Percentiles rank a stretch among this genome's conserved stretches.
Evolutionary conservation across 1,284 basidiomycete genomes (phyloP).

Genomic region (Anthracocystis walkeri): DNA sequence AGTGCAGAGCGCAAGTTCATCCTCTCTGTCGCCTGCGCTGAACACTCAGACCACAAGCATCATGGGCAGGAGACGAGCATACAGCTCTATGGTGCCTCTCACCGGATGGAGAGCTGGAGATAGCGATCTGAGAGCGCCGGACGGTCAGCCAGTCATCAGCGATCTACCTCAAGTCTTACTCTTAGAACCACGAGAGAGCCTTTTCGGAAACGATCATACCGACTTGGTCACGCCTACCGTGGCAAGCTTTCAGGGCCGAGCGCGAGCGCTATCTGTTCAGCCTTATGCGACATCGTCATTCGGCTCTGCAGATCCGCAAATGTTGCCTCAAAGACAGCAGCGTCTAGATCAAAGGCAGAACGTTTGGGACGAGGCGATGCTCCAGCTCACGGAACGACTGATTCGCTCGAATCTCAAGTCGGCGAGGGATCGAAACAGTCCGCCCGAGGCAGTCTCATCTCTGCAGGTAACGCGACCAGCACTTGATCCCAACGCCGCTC

Average conservation of each 20-base stretch:
- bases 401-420: not conserved
- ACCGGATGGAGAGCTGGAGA: slow-evolving; percentile 36
- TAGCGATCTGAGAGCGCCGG: not conserved
- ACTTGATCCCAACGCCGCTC: not conserved
- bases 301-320: not conserved
- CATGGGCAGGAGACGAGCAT: slow-evolving; percentile 17
- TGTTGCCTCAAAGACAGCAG: not conserved
- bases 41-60: not conserved
- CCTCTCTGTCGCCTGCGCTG: not conserved
- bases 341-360: not conserved
- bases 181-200: not conserved
- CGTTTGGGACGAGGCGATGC: slow-evolving; percentile 31
- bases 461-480: not conserved
- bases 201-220: not conserved
- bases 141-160: not conserved
- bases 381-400: slow-evolving; percentile 11
- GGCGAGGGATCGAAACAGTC: not conserved
- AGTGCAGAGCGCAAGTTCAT: not conserved
- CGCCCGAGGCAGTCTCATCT: not conserved
- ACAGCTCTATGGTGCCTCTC: slow-evolving; percentile 32
- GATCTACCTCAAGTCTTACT: slow-evolving; percentile 24
- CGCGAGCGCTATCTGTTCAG: slow-evolving; percentile 20
- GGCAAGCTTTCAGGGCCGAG: slow-evolving; percentile 22
- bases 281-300: not conserved
- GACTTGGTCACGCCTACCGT: slow-evolving; percentile 34